These are phyloP conservation scores for Nothopassalora personata DNA, from an alignment of 2,329 filamentous ascomycete species.

Conservation along the genomic window DNA sequence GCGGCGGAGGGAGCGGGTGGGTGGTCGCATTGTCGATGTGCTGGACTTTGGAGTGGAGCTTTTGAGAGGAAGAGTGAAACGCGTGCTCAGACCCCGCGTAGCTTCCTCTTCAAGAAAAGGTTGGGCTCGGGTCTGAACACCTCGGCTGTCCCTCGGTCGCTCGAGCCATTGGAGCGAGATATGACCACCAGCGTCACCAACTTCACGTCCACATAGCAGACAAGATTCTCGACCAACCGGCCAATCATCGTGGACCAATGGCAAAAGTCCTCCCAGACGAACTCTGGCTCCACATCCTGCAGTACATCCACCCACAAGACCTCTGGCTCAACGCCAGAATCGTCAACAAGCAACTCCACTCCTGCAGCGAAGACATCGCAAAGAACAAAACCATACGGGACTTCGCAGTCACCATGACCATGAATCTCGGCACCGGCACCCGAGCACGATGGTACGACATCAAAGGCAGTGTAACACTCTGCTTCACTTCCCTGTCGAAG, in stretches of 20 bases:
- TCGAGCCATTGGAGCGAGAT: not conserved
- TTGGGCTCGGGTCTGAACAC: not conserved
- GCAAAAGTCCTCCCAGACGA: constrained; percentile 19
- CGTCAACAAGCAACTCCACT: constrained; percentile 11
- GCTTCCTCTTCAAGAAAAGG: not conserved
- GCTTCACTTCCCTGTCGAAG: constrained; percentile 17
- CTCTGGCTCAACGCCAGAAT: constrained; percentile 18
- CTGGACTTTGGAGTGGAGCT: not conserved
- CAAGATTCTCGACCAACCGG: too few relatives aligned
- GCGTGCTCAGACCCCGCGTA: not conserved
- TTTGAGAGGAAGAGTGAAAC: constrained; percentile 3
- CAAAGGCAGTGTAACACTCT: constrained; percentile 16
- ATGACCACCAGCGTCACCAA: not conserved
- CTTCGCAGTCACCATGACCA: constrained; percentile 18
- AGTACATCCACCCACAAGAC: constrained; percentile 13
- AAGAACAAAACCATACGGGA: constrained; percentile 3
- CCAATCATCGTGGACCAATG: not conserved
- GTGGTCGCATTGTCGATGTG: constrained; percentile 9
- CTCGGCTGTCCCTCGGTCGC: not conserved
- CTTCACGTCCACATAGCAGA: not conserved
- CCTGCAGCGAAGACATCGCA: constrained; percentile 15
- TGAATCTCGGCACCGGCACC: constrained; percentile 18
- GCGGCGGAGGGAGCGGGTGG: not conserved
- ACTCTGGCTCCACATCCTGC: constrained; percentile 23
- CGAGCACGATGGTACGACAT: constrained; percentile 22